A percentile compares a stretch with the other conserved stretches of the same genome.
phyloP scores from a whole-genome alignment of 2,329 filamentous ascomycete genomes.

The Simplicillium aogashimaense region DNA sequence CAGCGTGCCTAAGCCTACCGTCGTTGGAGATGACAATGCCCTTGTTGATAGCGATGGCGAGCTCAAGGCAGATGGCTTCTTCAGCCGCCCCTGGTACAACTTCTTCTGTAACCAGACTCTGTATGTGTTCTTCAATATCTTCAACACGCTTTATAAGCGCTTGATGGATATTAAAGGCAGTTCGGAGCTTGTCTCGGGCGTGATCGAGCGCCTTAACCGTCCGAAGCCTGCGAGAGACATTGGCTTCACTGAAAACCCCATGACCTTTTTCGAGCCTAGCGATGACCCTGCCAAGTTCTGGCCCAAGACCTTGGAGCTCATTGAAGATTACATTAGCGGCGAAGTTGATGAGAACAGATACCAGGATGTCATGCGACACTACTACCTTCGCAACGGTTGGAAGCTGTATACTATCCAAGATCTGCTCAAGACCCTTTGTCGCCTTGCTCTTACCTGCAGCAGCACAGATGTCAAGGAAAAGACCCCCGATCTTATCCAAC shows the following conservation, averaged over 20 bases:
- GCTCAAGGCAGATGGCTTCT: slow-evolving; percentile 69
- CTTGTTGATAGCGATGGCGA: slow-evolving; percentile 49
- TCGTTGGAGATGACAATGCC: slow-evolving; percentile 41
- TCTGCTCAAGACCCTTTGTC: slow-evolving; percentile 70
- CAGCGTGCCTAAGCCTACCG: slow-evolving; percentile 44
- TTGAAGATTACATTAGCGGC: slow-evolving; percentile 76
- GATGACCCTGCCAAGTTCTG: slow-evolving; percentile 63
- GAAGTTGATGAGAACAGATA: slow-evolving; percentile 76
- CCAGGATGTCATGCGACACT: slow-evolving; percentile 84
- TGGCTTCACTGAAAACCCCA: slow-evolving; percentile 68
- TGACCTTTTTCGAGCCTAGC: slow-evolving; percentile 65
- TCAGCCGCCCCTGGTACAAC: slow-evolving; percentile 72
- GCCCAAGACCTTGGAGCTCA: slow-evolving; percentile 71
- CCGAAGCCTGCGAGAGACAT: slow-evolving; percentile 76
- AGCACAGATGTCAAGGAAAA: slow-evolving; percentile 85
- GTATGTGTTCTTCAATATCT: slow-evolving; percentile 90
- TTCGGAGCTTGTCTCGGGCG: slow-evolving; percentile 60
- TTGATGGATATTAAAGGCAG: slow-evolving; percentile 76
- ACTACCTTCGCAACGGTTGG: slow-evolving; percentile 86
- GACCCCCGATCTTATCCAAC: slow-evolving; percentile 78
- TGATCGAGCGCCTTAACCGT: slow-evolving; percentile 62
- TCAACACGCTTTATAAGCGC: slow-evolving; percentile 82
- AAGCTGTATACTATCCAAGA: slow-evolving; percentile 90
- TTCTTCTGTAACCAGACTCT: slow-evolving; percentile 88
- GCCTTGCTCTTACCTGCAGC: slow-evolving; percentile 74